Base-by-base conservation (phyloP, 2,329 filamentous ascomycete species). In the Stachybotrys chlorohalonatus region DNA sequence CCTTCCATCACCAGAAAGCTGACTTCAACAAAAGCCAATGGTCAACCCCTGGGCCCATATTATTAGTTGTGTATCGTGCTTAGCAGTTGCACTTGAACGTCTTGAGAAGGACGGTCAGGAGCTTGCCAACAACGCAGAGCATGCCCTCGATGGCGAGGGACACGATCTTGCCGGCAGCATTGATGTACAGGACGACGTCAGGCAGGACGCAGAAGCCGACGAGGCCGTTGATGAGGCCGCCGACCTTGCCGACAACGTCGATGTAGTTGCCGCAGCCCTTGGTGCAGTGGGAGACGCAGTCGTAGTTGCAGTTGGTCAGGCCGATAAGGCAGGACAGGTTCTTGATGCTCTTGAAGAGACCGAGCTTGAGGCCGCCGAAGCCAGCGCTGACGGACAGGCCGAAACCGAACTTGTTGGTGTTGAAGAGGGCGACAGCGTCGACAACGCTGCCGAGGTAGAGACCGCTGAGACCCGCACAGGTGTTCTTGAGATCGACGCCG, bases 241-340 rank as follows among this genome's bases (percentile, higher is more conserved):
- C 63, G 31, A 62, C 31, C 6, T 31, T 42, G 50, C 59, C 56
- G 16, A 51, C 53, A 15, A 70, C 61, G 54, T 72, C 68, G 47
- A 72, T 61, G 64, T 66, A 66, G 68, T 72, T 72, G 59, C 63
- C 62, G 64, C 70, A 72, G 59, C 70, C 70, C 62, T 68, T 64
- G 61, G 65, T 60, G 62, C 65, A 69, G 62, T 68, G 70, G 31
- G 68, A 69, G 52, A 72, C 68, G 59, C 70, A 72, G 65, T 72
- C 70, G 54, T 64, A 66, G 57, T 65, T 60, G 63, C 69, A 72
- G 48, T 60, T 58, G 45, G 63, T 62, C 45, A 69, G 54, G 39
- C 69, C 69, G 42, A 70, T 58, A 47, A 59, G 55, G 64, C 68
- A 71, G 48, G 63, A 59, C 13, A 64, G 47, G 47, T 54, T 50